Percentiles rank a stretch among this genome's conserved stretches.
phyloP scores from a whole-genome alignment of 805 yeast genomes.

The Candida coquimbonensis region DNA sequence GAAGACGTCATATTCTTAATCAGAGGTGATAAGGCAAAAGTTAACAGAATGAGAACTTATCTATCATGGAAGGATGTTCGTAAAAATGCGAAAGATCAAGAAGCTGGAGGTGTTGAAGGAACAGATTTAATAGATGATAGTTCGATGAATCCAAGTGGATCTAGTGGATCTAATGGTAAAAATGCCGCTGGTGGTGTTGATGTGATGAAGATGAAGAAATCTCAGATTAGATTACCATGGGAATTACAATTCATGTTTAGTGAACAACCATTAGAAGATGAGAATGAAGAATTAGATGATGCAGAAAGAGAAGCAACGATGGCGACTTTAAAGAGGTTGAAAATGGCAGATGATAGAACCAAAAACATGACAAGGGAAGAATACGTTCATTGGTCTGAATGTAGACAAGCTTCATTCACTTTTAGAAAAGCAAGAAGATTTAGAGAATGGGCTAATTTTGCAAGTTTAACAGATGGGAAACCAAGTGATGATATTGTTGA shows the following conservation, averaged over 20 bases:
- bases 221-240: constrained; percentile 88
- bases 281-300: constrained; percentile 67
- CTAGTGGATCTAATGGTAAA: constrained; percentile 14
- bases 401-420: constrained; percentile 95
- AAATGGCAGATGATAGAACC: constrained; percentile 92
- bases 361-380: constrained; percentile 92
- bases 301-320: constrained; percentile 85
- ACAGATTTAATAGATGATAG: constrained; percentile 42
- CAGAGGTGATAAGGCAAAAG: constrained; percentile 91
- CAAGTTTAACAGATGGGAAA: constrained; percentile 76
- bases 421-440: constrained; percentile 91
- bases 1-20: constrained; percentile 92
- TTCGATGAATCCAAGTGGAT: constrained; percentile 16
- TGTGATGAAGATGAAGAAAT: constrained; percentile 57
- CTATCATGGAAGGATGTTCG: constrained; percentile 96
- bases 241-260: constrained; percentile 89
- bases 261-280: constrained; percentile 77
- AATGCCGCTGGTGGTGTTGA: constrained; percentile 31
- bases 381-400: constrained; percentile 98
- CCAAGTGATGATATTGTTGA: constrained; percentile 97
- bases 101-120: constrained; percentile 51
- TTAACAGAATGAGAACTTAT: constrained; percentile 82
- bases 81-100: constrained; percentile 66
- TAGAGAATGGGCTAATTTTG: constrained; percentile 91
- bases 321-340: constrained; percentile 82